Conservation (phyloP, 805 yeast species). For the Wickerhamomyces kurtzmanii region DNA sequence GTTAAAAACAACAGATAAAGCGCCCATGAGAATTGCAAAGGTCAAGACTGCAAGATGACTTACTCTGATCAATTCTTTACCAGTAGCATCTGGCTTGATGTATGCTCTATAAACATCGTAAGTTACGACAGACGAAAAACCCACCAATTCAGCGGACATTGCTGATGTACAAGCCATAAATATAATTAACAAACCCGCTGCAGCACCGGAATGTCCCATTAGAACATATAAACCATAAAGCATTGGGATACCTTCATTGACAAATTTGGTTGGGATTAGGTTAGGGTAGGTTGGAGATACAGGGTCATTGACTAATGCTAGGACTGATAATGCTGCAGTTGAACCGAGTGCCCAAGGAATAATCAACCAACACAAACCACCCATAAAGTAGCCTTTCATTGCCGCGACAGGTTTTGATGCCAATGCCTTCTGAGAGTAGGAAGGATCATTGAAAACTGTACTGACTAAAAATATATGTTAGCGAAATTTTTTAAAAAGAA, state of each 20-base stretch:
- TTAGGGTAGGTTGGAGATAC: conserved; percentile 26
- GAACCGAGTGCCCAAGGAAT: conserved; percentile 20
- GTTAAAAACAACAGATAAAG: conserved; percentile 21
- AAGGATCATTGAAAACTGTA: conserved; percentile 20
- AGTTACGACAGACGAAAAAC: conserved; percentile 23
- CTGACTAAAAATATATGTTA: too few species aligned
- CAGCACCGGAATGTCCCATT: conserved; percentile 26
- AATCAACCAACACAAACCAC: conserved; percentile 21
- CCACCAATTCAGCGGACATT: conserved; percentile 25
- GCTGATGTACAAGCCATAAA: conserved; percentile 29
- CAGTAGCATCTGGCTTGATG: conserved; percentile 24
- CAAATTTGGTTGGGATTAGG: conserved; percentile 21
- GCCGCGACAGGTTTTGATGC: conserved; percentile 21
- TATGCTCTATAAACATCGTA: conserved; percentile 26
- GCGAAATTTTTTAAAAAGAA: too few species aligned
- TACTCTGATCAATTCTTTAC: conserved; percentile 19
- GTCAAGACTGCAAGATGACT: conserved; percentile 20
- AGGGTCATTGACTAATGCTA: conserved; percentile 18
- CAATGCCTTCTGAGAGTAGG: conserved; percentile 25
- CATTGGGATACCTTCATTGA: conserved; percentile 24
- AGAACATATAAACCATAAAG: conserved; percentile 18
- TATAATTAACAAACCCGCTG: conserved; percentile 23
- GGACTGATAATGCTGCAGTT: conserved; percentile 21
- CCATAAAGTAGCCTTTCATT: conserved; percentile 21
- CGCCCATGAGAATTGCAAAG: conserved; percentile 19